A percentile compares a stretch with the other conserved stretches of the same genome.
Evolutionary conservation across 148 eudicot genomes (phyloP).

Genomic region (Agrostemma githago): DNA sequence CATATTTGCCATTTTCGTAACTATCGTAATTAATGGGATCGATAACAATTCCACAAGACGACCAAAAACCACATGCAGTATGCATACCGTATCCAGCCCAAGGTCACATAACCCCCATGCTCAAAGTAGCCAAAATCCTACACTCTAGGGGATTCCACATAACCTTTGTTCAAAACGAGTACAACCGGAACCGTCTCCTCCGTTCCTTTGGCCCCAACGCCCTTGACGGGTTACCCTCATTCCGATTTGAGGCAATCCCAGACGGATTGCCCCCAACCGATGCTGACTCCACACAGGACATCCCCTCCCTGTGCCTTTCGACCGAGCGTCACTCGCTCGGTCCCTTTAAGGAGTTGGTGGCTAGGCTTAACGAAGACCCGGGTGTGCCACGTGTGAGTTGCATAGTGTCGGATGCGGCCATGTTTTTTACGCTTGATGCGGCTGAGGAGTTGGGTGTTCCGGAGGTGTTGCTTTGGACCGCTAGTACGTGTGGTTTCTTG

Average conservation of each 20-base stretch:
- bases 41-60: too few relatives aligned
- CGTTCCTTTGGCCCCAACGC: constrained; percentile 28
- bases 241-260: constrained; percentile 32
- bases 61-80: constrained; percentile 19
- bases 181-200: constrained; percentile 32
- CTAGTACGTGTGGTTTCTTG: constrained; percentile 33
- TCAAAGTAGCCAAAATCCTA: constrained; percentile 37
- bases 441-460: constrained; percentile 37
- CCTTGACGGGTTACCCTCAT: constrained; percentile 28
- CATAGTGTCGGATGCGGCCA: constrained; percentile 29
- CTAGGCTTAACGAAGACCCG: background rate
- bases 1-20: too few relatives aligned
- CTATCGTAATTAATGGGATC: too few relatives aligned
- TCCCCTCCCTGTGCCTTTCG: constrained; percentile 16
- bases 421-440: constrained; percentile 34
- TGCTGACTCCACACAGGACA: constrained; percentile 31
- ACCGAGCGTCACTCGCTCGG: constrained; percentile 10
- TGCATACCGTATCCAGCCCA: constrained; percentile 33
- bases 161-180: constrained; percentile 35
- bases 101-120: constrained; percentile 41
- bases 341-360: constrained; percentile 31
- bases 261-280: constrained; percentile 38
- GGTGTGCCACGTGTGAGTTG: constrained; percentile 33
- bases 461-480: constrained; percentile 34
- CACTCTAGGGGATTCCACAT: constrained; percentile 26